Evolutionary conservation across 495 filamentous ascomycete species (phyloP).

Genomic region (Diplogelasinospora grovesii): DNA sequence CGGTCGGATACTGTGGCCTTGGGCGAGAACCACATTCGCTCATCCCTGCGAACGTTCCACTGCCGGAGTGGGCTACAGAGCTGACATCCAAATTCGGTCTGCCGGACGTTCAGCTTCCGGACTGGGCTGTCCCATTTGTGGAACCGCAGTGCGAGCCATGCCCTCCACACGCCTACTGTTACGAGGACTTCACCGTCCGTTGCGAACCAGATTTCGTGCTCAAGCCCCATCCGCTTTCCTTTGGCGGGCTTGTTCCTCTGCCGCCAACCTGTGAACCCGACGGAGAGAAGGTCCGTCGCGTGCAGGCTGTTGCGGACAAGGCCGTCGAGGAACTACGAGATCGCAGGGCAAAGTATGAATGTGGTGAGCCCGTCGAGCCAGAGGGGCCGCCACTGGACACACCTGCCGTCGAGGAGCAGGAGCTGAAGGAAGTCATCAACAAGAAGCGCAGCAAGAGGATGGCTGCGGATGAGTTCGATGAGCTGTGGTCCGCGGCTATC

Average conservation of each 20-base stretch:
- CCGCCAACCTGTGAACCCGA: slow-evolving; percentile 94
- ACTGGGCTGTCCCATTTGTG: slow-evolving; percentile 57
- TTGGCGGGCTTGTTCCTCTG: slow-evolving; percentile 75
- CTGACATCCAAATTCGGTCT: slow-evolving; percentile 37
- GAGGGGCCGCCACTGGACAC: slow-evolving; percentile 51
- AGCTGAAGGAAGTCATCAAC: slow-evolving; percentile 66
- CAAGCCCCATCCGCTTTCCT: slow-evolving; percentile 72
- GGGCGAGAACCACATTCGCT: slow-evolving; percentile 51
- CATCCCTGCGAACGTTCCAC: slow-evolving; percentile 37
- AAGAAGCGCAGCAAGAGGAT: slow-evolving; percentile 70
- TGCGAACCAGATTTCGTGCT: slow-evolving; percentile 87
- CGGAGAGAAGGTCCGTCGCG: slow-evolving; percentile 79
- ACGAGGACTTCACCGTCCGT: slow-evolving; percentile 60
- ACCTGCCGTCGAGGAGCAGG: slow-evolving; percentile 64
- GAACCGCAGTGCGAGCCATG: slow-evolving; percentile 88
- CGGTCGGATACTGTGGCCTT: slow-evolving; percentile 89
- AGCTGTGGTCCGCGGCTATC: slow-evolving; percentile 80
- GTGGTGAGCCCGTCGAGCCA: slow-evolving; percentile 63
- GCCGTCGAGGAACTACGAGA: slow-evolving; percentile 84
- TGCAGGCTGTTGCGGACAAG: slow-evolving; percentile 79
- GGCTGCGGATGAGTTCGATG: slow-evolving; percentile 83
- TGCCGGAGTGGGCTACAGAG: slow-evolving; percentile 36
- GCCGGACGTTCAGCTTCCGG: slow-evolving; percentile 43
- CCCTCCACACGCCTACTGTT: slow-evolving; percentile 86
- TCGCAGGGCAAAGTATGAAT: slow-evolving; percentile 81